Base-by-base conservation (phyloP, 1,284 basidiomycete genomes). In the Malassezia furfur region DNA sequence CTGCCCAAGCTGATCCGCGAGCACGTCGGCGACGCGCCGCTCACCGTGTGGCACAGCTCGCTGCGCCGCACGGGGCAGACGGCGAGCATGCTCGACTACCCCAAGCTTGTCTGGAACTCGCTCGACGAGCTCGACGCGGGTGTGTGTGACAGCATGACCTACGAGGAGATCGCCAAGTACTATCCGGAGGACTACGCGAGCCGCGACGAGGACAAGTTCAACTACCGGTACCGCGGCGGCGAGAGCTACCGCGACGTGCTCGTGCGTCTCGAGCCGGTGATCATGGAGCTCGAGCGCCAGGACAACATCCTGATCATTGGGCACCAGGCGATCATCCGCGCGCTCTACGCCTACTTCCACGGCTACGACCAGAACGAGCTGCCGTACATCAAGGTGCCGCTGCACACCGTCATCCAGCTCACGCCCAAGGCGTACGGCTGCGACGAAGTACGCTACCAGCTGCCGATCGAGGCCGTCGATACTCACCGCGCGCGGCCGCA, bases 141-240 rank as follows among this genome's bases (percentile, higher is more conserved):
- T 38, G 94, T 99, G 14, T 99, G 94, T 70, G 94, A 99, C 76
- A 91, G 86, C 12, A 98, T 99, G 94, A 98, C 94, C 1, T 99
- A 98, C 73, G 86, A 91, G 78, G 93, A 98, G 80, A 96, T 98
- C 55, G 93, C 91, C 52, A 55, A 54, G 43, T 72, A 91, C 86
- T 98, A 96, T 73, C 94, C 94, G 0, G 94, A 99, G 64, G 94
- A 99, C 76, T 96, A 93, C 74, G 91, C 90, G n/a, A 90, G 89
- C 70, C 84, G 94, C 25, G 94, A 98, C 71, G 91, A 98, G 48
- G 94, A 99, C 79, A 99, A 99, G 77, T 99, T 96, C 78, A 98
- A 98, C 78, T 99, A 99, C 75, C 84, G 94, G 22, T 96, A 96
- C 77, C 65, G 77, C 76, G 85, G 84, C 17, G 93, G 94, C 50